Evolutionary conservation across 208 protist species (phyloP), one percentile per base, ranked within the genome.

Genomic region (Leishmania turanica): DNA sequence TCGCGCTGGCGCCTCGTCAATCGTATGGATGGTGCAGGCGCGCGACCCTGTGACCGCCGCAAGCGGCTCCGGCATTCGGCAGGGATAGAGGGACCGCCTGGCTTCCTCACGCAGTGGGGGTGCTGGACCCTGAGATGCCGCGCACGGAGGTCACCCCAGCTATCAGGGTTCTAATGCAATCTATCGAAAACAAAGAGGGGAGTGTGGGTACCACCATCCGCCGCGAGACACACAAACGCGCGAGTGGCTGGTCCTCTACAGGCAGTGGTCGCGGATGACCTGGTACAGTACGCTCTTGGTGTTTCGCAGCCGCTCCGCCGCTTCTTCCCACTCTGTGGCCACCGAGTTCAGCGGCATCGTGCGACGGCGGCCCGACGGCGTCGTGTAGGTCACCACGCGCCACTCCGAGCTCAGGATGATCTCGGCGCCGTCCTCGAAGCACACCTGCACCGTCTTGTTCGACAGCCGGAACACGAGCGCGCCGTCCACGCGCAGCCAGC

Each of bases 391-490:
- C 24, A 99, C 95, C 60, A 95, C 84, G 64, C 90, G 87, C 85
- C 86, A 92, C 77, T 98, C 93, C 15, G 91, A 96, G 82, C 90
- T 96, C 47, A 99, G 88, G 31, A 99, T 90, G 42, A 99, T 91
- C 77, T 98, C 97, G 9, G 96, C 96, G 69, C 93, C 88, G 86
- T 99, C 98, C 37, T 95, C 80, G 84, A 99, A 99, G 79, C 91
- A 95, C 37, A 99, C 97, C 92, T 99, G 99, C 69, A 99, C 89
- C 27, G 91, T 95, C 77, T 94, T 98, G 83, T 99, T 98, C 62
- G 90, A 99, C 24, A 99, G 90, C 56, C 98, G 95, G 78, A 99
- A 99, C 34, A 99, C 92, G 45, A 99, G 96, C 66, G 97, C 98
- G 51, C 97, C 89, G 51, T 88, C 87, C n/a, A 97, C 98, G 49